Base-by-base conservation (phyloP, 306 rosid species). In the Calophaca sinica region DNA sequence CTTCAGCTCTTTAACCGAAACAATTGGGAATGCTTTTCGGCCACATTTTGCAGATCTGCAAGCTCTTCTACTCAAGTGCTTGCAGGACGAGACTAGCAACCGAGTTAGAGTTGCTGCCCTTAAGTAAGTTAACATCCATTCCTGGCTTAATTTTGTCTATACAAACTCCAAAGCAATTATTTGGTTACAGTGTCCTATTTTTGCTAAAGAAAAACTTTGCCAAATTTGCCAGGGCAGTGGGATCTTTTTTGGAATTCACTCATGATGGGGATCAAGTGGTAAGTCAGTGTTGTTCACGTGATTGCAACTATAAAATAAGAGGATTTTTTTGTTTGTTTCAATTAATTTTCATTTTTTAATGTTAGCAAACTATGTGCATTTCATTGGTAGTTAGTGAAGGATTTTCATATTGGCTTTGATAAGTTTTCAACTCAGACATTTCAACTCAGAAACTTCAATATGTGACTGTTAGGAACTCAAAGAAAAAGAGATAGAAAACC, bases 1-100 rank as follows among this genome's bases (percentile, higher is more conserved):
- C 69, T 96, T 96, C 91, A 92, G 99, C 81, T 96, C 99, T 45
- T 84, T 96, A 75, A 96, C 99, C 31, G 99, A 96, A 90, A 96
- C 99, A 45, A 88, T 90, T 57, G 99, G 99, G 83, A 87, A 80
- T 69, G 65, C 97, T 4, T 96, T 96, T 82, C 91, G 81, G 48
- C 99, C 98, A 0, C 87, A 92, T 87, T 92, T 92, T 7, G 70
- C 93, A 13, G 90, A 88, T 80, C 88, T 92, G 90, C 99, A 96
- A 88, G 91, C 91, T 72, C 93, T 96, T 78, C 85, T 96, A 32
- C 92, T 96, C 63, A 96, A 96, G 85, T 96, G 98, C 85, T 79
- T 96, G 84, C 98, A 90, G 86, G 97, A 96, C 58, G 99, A 96
- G 81, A 89, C 92, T 32, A 96, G 97, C 83, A 92, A 86, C 81